Conservation (phyloP, 2,329 filamentous ascomycete genomes). For the Botrytis medusae region DNA sequence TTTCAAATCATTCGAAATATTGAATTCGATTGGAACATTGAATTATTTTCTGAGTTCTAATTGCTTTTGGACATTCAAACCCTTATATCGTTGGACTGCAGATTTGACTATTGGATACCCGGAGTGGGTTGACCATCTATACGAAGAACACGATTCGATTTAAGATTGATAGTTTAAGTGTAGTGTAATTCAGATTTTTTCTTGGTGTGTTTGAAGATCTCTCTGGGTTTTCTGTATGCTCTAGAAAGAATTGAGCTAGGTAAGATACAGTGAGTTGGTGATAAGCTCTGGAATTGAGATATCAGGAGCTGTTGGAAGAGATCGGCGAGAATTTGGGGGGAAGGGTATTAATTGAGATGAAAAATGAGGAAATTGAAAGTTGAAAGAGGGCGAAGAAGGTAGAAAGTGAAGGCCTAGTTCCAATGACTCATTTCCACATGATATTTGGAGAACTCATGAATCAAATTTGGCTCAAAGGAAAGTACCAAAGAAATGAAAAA, state of each 20-base stretch:
- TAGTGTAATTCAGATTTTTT: neutral
- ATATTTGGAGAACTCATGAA: neutral
- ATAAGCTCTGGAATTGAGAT: neutral
- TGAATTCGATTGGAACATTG: too few species aligned
- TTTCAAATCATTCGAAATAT: too few species aligned
- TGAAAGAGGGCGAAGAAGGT: too few species aligned
- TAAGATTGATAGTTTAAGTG: too few species aligned
- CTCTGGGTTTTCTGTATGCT: rapidly evolving
- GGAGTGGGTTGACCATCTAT: neutral
- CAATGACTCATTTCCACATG: neutral
- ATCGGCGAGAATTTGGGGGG: rapidly evolving
- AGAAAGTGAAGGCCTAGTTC: neutral
- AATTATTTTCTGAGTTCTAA: too few species aligned
- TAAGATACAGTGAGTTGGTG: rapidly evolving
- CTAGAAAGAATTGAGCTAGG: neutral
- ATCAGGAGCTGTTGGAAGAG: neutral
- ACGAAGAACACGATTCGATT: neutral
- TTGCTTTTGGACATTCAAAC: too few species aligned
- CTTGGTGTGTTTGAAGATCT: neutral
- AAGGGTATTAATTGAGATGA: neutral
- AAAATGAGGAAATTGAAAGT: rapidly evolving
- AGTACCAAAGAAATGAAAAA: neutral
- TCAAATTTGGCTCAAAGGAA: rapidly evolving
- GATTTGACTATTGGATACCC: too few species aligned
- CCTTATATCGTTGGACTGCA: too few species aligned